Evolutionary conservation across 148 eudicot genomes (phyloP).

Genomic region (Pharnaceum exiguum): DNA sequence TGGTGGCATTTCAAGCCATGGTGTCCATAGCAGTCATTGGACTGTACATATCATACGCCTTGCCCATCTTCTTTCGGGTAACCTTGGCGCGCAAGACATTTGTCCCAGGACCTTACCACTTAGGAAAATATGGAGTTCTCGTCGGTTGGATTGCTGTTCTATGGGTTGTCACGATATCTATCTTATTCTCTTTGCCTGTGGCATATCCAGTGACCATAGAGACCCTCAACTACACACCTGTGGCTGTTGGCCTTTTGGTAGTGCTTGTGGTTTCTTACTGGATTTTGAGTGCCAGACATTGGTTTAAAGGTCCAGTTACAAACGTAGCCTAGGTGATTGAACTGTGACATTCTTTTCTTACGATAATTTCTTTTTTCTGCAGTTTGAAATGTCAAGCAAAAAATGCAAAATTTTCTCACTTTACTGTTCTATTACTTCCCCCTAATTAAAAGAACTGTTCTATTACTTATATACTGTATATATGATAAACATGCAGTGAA

Average conservation of each 20-base stretch:
- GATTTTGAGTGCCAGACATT: conserved; percentile 64
- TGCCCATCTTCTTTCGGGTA: conserved; percentile 83
- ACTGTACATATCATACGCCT: conserved; percentile 82
- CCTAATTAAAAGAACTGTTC: no score
- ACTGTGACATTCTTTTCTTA: no score
- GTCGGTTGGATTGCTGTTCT: conserved; percentile 84
- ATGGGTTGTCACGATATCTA: conserved; percentile 73
- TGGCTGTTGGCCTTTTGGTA: conserved; percentile 82
- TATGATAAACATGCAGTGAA: no score
- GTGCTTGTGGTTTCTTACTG: conserved; percentile 52
- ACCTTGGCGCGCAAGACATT: conserved; percentile 87
- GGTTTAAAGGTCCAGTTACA: conserved; percentile 88
- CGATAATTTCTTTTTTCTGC: no score
- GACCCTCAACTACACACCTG: conserved; percentile 92
- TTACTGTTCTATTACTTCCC: no score
- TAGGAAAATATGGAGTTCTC: conserved; percentile 65
- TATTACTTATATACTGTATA: no score
- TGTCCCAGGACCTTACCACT: conserved; percentile 74
- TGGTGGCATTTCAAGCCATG: conserved; percentile 95
- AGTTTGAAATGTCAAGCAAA: no score
- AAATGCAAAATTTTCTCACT: no score
- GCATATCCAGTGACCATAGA: conserved; percentile 62
- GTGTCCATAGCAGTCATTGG: conserved; percentile 91
- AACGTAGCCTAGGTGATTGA: conserved; percentile 49
- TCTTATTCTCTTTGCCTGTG: conserved; percentile 86